Conservation (phyloP, 1,139 yeast species). For the Taphrina sp. region DNA sequence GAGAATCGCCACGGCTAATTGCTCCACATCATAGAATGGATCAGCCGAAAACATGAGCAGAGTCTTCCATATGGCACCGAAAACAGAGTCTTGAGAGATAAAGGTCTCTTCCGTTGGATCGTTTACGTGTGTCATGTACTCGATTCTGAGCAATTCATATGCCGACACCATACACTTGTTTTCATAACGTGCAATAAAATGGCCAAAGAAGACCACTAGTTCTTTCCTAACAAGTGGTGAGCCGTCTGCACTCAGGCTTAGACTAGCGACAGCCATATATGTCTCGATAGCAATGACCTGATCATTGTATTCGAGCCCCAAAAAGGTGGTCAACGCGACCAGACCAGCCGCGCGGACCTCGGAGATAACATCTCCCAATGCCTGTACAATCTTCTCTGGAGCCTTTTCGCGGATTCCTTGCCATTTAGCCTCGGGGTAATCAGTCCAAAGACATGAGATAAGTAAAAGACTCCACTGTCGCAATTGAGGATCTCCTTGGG, state of each 20-base stretch:
- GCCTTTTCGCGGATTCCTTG: conserved; percentile 67
- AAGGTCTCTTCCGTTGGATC: conserved; percentile 47
- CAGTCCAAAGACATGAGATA: conserved; percentile 72
- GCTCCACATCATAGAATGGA: conserved; percentile 80
- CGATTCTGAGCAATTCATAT: conserved; percentile 80
- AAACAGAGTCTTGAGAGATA: conserved; percentile 72
- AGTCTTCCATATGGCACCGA: conserved; percentile 84
- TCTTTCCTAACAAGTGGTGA: conserved; percentile 87
- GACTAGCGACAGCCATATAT: conserved; percentile 49
- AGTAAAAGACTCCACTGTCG: conserved; percentile 90
- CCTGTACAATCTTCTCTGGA: conserved; percentile 55
- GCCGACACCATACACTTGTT: conserved; percentile 84
- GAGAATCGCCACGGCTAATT: conserved; percentile 69
- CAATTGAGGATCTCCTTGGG: conserved; percentile 62
- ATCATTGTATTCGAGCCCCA: conserved; percentile 50
- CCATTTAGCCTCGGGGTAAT: conserved; percentile 73
- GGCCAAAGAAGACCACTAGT: conserved; percentile 70
- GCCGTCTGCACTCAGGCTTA: conserved; percentile 70
- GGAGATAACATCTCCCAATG: conserved; percentile 85
- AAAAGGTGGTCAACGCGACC: conserved; percentile 67
- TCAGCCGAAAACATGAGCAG: conserved; percentile 78
- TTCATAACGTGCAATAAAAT: conserved; percentile 66
- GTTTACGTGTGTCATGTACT: conserved; percentile 46
- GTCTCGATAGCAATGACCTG: conserved; percentile 45
- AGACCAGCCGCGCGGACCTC: conserved; percentile 88